Base-by-base conservation (phyloP, 805 yeast species). In the Lachancea dasiensis region DNA sequence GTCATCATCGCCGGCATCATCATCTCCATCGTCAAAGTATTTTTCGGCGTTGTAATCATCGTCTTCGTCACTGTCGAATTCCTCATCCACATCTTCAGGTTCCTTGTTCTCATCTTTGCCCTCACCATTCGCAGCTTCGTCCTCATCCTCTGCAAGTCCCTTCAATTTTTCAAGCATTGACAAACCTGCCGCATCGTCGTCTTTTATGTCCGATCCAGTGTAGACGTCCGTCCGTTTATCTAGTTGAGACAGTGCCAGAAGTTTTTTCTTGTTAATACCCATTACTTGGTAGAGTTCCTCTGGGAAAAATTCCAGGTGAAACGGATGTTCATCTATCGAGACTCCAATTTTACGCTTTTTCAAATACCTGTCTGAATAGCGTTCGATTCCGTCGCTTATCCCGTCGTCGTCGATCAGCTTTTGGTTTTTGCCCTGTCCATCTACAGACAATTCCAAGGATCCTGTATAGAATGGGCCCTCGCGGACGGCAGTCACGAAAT, bases 351-450 rank as follows among this genome's bases (percentile, higher is more conserved):
- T 77, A 39, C 84, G 72, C 49, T 76, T 77, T 56, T 81, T 81
- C 46, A 80, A 66, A 60, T 84, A 89, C 56, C 69, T 70, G 59
- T 89, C 97, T 2, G 94, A 77, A 55, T 86, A 86, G 50, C 97
- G 70, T 54, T 79, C 75, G 29, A 89, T 72, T 2, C 90, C 87
- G 55, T 85, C 95, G 38, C 69, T 68, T 2, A 68, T 48, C 14
- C 69, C 70, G 39, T 67, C 65, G 28, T 53, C 70, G 23, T 64
- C 57, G 25, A 60, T 50, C 20, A 55, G 50, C n/a, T 44, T 38
- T 27, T 55, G 55, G 31, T 58, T 56, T 29, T 47, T 41, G 7
- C 29, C 40, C 13, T 43, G 29, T 5, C 36, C 37, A 14, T 34
- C 35, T 14, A 56, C 52, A 22, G 64, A 62, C 5, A 63, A 41